Conservation (phyloP, 2,329 filamentous ascomycete species). For the Colletotrichum sp. region DNA sequence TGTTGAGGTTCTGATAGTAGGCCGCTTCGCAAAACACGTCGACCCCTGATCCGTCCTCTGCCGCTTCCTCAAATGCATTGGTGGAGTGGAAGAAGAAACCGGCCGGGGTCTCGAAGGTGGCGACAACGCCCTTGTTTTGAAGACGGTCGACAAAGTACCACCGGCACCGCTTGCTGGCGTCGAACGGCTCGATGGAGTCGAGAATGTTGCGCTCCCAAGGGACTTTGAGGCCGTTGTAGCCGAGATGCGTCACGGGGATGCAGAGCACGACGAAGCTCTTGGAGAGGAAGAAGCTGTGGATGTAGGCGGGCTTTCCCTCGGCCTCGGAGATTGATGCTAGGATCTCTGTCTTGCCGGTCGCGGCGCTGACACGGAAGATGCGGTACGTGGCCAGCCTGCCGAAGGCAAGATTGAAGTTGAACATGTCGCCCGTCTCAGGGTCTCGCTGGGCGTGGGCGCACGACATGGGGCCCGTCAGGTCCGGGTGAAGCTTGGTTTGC, state of each 20-base stretch:
- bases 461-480: slow-evolving; percentile 69
- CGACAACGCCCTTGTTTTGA: slow-evolving; percentile 67
- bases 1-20: slow-evolving; percentile 67
- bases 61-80: slow-evolving; percentile 74
- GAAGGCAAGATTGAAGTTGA: slow-evolving; percentile 81
- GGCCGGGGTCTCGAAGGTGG: slow-evolving; percentile 68
- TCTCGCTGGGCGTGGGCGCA: slow-evolving; percentile 77
- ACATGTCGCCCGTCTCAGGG: slow-evolving; percentile 74
- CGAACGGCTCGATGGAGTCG: slow-evolving; percentile 70
- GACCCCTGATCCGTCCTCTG: slow-evolving; percentile 36
- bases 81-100: slow-evolving; percentile 83
- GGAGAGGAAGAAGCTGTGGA: slow-evolving; percentile 84
- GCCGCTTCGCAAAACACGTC: slow-evolving; percentile 71
- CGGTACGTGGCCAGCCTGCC: slow-evolving; percentile 66
- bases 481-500: slow-evolving; percentile 69
- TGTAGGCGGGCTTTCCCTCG: slow-evolving; percentile 63
- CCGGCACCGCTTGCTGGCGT: slow-evolving; percentile 57
- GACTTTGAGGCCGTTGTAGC: slow-evolving; percentile 62
- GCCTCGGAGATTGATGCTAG: slow-evolving; percentile 67
- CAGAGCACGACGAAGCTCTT: slow-evolving; percentile 75
- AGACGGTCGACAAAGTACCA: slow-evolving; percentile 80
- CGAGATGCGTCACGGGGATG: slow-evolving; percentile 70
- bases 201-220: slow-evolving; percentile 71
- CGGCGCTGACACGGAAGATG: slow-evolving; percentile 68
- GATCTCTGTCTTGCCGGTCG: slow-evolving; percentile 70